Percentiles rank a stretch among this genome's conserved stretches.
These are phyloP conservation scores for Sporothrix variecibatus DNA, from an alignment of 2,329 filamentous ascomycete species.

Conservation along the genomic window DNA sequence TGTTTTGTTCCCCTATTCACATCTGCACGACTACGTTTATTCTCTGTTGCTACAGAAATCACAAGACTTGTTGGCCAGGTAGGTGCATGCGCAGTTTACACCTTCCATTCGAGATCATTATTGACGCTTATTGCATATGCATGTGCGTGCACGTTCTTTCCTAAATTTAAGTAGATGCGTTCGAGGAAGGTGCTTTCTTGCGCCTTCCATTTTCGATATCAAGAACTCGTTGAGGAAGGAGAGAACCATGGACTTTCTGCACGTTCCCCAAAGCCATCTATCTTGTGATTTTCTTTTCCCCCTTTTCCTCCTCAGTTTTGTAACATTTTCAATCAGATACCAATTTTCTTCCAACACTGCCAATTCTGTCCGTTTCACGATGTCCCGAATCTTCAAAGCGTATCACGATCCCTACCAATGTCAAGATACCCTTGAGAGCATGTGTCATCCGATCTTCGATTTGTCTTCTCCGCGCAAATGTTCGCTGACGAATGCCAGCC, in stretches of 20 bases:
- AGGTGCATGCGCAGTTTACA: background rate
- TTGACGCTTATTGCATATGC: background rate
- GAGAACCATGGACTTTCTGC: background rate
- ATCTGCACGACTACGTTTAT: background rate
- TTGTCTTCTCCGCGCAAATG: background rate
- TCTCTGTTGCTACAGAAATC: background rate
- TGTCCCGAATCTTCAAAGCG: background rate
- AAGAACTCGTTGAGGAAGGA: background rate
- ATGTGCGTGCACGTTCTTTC: conserved; percentile 7
- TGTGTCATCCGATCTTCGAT: background rate
- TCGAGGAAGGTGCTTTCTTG: conserved; percentile 1
- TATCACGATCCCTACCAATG: background rate
- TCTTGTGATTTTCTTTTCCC: background rate
- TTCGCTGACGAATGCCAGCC: background rate
- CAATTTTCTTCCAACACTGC: background rate
- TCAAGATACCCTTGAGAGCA: background rate
- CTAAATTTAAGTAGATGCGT: background rate
- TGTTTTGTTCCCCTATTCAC: conserved; percentile 1
- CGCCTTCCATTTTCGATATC: conserved; percentile 4
- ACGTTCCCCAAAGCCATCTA: background rate
- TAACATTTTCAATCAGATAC: background rate
- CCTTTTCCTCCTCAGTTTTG: background rate
- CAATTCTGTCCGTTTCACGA: background rate
- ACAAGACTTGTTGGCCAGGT: background rate
- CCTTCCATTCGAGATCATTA: conserved; percentile 4